Evolutionary conservation across 352 stramenopile species (phyloP).

Genomic region (Phytophthora lateralis): DNA sequence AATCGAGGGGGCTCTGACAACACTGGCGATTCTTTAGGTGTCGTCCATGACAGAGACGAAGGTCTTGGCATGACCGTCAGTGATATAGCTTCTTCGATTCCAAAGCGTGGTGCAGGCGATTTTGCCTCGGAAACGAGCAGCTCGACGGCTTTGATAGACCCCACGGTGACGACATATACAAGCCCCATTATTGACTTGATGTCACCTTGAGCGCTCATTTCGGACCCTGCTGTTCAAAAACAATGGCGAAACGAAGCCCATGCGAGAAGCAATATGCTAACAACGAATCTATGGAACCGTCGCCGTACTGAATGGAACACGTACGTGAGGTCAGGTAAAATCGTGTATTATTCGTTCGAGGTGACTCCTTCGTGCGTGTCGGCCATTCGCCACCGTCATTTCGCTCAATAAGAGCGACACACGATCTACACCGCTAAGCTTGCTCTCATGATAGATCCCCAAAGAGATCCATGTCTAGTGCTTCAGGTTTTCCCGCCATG

Average conservation of each 20-base stretch:
- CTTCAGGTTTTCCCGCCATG: constrained; percentile 44
- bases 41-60: background rate
- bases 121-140: background rate
- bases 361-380: background rate
- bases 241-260: background rate
- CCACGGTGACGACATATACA: background rate
- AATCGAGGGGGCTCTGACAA: constrained; percentile 31
- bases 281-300: background rate
- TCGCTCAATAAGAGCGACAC: background rate
- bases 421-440: constrained; percentile 12
- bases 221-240: constrained; percentile 3
- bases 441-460: constrained; percentile 32
- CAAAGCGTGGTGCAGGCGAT: background rate
- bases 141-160: background rate
- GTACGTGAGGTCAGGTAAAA: constrained; percentile 1
- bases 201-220: constrained; percentile 10
- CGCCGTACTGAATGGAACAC: background rate
- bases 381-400: background rate
- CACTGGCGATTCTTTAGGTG: background rate
- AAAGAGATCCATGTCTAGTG: constrained; percentile 57
- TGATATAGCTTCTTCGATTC: constrained; percentile 6
- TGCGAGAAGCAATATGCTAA: too few species aligned
- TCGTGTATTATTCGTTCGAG: constrained; percentile 8
- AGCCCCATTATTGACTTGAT: constrained; percentile 11
- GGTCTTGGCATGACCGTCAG: background rate